Base-by-base conservation (phyloP, 768 basidiomycete species). In the Mycena floridula region DNA sequence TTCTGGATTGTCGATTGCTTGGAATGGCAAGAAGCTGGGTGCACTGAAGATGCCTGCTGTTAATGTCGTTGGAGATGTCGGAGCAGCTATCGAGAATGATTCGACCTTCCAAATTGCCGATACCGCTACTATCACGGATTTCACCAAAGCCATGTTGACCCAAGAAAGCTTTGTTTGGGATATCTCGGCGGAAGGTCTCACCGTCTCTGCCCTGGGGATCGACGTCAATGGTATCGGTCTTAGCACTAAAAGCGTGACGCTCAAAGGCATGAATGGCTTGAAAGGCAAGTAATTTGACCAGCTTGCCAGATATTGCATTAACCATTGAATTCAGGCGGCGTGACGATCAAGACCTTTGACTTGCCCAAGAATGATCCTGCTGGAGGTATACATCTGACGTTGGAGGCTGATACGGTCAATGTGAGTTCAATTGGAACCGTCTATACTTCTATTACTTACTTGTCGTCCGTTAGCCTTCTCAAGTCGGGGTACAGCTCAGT, bases 251-350 rank as follows among this genome's bases (percentile, higher is more conserved):
- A 64, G 59, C 6, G 77, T 88, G 8, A 73, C 76, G 4, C 62
- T 88, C 30, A 81, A 81, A 50, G 85, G 84, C 11, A 81, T 88
- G 65, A 81, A 86, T 56, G 77, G 79, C 20, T 62, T 88, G 27
- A 70, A 79, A 61, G 32, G 32, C 13, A 18, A n/a, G n/a, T n/a
- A n/a, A n/a, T n/a, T n/a, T n/a, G n/a, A n/a, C n/a, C n/a, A n/a
- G n/a, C n/a, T n/a, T n/a, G n/a, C n/a, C n/a, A n/a, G n/a, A n/a
- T n/a, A n/a, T 3, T 3, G 7, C 32, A 15, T 18, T 15, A 35
- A 15, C 32, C 32, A 15, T 35, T 30, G 9, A 9, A 9, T 35
- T 35, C 7, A 46, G 68, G 68, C 32, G 79, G 79, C 11, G 82
- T 88, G 16, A 62, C 59, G 21, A 82, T 88, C 47, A 61, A 79